Conservation (phyloP, 108 stramenopile species). For the Pseudonitzschia pungens region DNA sequence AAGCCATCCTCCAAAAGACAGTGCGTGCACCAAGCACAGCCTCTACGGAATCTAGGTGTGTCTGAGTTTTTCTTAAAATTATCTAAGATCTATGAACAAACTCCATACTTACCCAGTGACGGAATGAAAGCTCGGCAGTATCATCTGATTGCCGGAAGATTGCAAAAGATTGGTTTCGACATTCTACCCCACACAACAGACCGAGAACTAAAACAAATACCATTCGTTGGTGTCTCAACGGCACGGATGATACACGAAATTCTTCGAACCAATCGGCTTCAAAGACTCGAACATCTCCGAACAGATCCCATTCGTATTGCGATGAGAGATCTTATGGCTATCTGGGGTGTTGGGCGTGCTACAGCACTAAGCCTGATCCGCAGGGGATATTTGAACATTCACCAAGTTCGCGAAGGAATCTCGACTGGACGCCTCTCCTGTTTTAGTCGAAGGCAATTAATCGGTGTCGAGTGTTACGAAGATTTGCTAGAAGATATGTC, state of each 20-base stretch:
- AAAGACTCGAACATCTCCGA: constrained; percentile 18
- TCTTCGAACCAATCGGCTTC: constrained; percentile 21
- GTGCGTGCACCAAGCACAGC: neutral
- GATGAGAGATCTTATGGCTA: constrained; percentile 42
- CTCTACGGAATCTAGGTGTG: constrained; percentile 17
- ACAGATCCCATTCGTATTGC: constrained; percentile 43
- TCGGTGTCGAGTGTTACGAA: constrained; percentile 60
- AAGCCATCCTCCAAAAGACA: constrained; percentile 1
- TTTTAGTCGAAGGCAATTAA: constrained; percentile 39
- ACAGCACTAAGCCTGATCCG: constrained; percentile 34
- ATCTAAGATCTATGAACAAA: constrained; percentile 29
- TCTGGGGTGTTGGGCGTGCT: constrained; percentile 55
- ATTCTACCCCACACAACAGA: constrained; percentile 29
- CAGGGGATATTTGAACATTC: constrained; percentile 29
- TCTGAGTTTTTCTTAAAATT: constrained; percentile 31
- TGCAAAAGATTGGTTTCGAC: constrained; percentile 50
- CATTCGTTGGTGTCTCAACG: constrained; percentile 39
- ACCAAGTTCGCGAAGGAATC: constrained; percentile 30
- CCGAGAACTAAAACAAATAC: constrained; percentile 14
- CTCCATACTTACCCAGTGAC: constrained; percentile 23
- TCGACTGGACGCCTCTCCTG: constrained; percentile 8
- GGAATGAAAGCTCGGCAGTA: constrained; percentile 39
- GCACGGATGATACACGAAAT: constrained; percentile 33
- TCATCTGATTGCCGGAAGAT: constrained; percentile 35
- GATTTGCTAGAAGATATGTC: constrained; percentile 53